A percentile compares a stretch with the other conserved stretches of the same genome.
Evolutionary conservation across 306 rosid genomes (phyloP).

Genomic region (Aeschynomene evenia): DNA sequence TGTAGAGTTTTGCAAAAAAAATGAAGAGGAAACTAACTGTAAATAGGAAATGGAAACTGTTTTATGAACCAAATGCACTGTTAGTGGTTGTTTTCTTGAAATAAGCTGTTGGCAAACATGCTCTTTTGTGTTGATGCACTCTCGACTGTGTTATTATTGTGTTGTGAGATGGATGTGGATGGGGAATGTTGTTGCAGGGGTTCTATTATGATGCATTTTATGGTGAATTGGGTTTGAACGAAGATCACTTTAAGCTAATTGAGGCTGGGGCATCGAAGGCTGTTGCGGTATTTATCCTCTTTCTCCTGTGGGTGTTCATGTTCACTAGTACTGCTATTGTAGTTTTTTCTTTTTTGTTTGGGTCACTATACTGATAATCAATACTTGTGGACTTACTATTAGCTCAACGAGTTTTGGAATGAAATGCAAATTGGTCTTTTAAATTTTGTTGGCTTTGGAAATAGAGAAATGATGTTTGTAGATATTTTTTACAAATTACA

Average conservation of each 20-base stretch:
- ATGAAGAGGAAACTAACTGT: too few relatives aligned
- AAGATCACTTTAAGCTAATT: constrained; percentile 84
- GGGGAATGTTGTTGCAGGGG: constrained; percentile 54
- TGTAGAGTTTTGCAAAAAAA: too few relatives aligned
- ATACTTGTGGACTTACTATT: background rate
- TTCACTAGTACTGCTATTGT: background rate
- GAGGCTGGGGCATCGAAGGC: constrained; percentile 68
- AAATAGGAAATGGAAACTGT: too few relatives aligned
- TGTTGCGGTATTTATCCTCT: constrained; percentile 51
- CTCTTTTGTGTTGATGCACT: background rate
- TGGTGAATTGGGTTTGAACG: constrained; percentile 87
- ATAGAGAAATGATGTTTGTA: too few relatives aligned
- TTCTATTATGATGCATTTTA: constrained; percentile 93
- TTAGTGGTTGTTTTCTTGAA: too few relatives aligned
- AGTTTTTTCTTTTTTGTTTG: background rate
- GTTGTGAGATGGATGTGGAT: constrained; percentile 1
- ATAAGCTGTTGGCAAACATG: background rate
- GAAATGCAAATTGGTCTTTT: background rate
- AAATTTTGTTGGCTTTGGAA: background rate
- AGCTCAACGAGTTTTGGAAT: constrained; percentile 4
- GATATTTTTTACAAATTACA: too few relatives aligned
- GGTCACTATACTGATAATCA: background rate
- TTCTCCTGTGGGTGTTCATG: constrained; percentile 2
- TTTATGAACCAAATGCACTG: too few relatives aligned
- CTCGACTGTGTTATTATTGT: background rate